These are phyloP conservation scores for Botrytis tulipae DNA, from an alignment of 2,329 filamentous ascomycete genomes.

Conservation along the genomic window DNA sequence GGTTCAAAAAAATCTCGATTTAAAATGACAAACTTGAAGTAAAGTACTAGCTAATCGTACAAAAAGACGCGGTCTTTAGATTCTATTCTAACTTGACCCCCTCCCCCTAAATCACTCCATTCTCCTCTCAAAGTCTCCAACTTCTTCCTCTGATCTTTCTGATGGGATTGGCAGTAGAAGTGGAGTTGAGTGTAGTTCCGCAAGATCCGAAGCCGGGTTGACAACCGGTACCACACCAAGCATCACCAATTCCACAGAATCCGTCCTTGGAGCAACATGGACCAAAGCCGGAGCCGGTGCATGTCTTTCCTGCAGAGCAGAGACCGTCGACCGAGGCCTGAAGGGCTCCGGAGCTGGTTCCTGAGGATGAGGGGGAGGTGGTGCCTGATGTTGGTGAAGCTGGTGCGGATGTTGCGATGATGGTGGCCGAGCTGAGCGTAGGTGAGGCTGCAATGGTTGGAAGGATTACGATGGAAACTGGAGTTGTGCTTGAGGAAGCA, in stretches of 20 bases:
- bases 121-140: neutral
- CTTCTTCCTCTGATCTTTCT: conserved; percentile 11
- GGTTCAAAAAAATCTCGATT: neutral
- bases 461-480: conserved; percentile 9
- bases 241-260: conserved; percentile 23
- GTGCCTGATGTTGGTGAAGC: conserved; percentile 1
- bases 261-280: conserved; percentile 27
- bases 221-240: conserved; percentile 27
- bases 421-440: neutral
- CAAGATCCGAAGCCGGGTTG: conserved; percentile 25
- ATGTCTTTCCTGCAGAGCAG: conserved; percentile 26
- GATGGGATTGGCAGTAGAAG: neutral
- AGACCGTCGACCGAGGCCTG: conserved; percentile 19
- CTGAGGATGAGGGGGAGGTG: conserved; percentile 12
- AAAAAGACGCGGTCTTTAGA: neutral
- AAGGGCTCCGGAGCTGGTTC: conserved; percentile 11
- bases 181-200: conserved; percentile 20
- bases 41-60: neutral
- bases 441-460: conserved; percentile 9
- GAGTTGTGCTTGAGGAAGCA: neutral
- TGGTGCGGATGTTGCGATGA: neutral
- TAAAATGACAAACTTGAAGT: neutral
- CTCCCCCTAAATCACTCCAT: neutral
- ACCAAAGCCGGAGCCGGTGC: conserved; percentile 23
- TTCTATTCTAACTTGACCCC: neutral